Evolutionary conservation across 768 basidiomycete genomes (phyloP).

Genomic region (Russula abietina): DNA sequence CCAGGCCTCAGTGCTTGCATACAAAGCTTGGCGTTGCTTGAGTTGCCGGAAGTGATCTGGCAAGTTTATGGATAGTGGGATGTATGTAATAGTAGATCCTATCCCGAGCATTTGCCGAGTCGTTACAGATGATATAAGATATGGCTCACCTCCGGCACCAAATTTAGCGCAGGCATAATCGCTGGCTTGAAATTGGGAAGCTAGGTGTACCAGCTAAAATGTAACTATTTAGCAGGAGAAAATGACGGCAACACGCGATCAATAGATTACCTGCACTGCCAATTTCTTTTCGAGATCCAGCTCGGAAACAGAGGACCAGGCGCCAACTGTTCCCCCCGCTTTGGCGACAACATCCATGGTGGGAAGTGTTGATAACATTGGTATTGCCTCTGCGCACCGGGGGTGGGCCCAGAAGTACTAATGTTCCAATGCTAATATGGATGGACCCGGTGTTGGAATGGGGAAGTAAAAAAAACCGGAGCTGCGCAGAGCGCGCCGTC

Average conservation of each 20-base stretch:
- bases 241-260: neutral
- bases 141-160: conserved; percentile 20
- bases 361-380: conserved; percentile 19
- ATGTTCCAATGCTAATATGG: neutral
- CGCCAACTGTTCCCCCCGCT: neutral
- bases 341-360: conserved; percentile 6
- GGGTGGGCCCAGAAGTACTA: neutral
- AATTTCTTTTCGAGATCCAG: conserved; percentile 23
- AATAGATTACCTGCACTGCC: conserved; percentile 20
- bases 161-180: conserved; percentile 26
- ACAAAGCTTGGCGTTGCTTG: conserved; percentile 22
- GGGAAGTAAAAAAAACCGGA: neutral
- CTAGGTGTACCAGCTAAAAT: conserved; percentile 24
- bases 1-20: conserved; percentile 23
- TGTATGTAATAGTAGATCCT: conserved; percentile 24
- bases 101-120: neutral
- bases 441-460: neutral
- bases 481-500: neutral
- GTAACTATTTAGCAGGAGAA: neutral
- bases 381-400: neutral
- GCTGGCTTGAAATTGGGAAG: conserved; percentile 26
- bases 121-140: neutral
- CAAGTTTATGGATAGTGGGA: conserved; percentile 24
- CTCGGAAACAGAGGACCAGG: conserved; percentile 13
- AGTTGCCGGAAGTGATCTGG: conserved; percentile 23